A percentile compares a stretch with the other conserved stretches of the same genome.
phyloP scores from a whole-genome alignment of 352 stramenopile genomes.

The Phytopythium helicoides region DNA sequence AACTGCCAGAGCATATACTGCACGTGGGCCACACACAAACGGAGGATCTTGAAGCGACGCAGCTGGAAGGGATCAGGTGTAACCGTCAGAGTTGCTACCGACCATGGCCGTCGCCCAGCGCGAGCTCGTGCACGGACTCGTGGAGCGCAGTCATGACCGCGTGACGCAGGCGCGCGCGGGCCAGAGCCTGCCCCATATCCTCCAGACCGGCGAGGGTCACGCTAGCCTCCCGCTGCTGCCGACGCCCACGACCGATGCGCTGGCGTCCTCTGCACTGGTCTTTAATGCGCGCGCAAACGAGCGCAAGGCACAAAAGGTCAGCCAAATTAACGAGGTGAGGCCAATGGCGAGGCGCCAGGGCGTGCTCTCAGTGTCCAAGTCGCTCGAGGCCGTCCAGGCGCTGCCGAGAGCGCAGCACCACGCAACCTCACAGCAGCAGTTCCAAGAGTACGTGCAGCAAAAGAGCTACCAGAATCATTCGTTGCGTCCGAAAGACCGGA shows the following conservation, averaged over 20 bases:
- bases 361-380: neutral
- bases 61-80: neutral
- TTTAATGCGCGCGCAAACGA: constrained; percentile 1
- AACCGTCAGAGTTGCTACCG: neutral
- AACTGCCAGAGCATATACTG: neutral
- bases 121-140: constrained; percentile 50
- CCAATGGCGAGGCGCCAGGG: neutral
- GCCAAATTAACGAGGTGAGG: neutral
- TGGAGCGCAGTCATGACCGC: constrained; percentile 58
- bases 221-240: constrained; percentile 1
- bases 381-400: neutral
- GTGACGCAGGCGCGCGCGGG: constrained; percentile 54
- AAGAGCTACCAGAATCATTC: constrained; percentile 36
- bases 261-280: constrained; percentile 1
- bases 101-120: constrained; percentile 29
- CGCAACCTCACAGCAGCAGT: constrained; percentile 34
- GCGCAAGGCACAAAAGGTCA: neutral
- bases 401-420: neutral
- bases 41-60: too few species aligned
- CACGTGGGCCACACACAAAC: too few species aligned
- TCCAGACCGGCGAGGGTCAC: constrained; percentile 13
- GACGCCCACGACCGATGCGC: neutral
- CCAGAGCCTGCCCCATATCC: constrained; percentile 36
- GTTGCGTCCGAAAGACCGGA: constrained; percentile 36
- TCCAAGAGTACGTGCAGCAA: constrained; percentile 39